Conservation (phyloP, 371 early-diverging fungal genomes). For the Apophysomyces ossiformis region DNA sequence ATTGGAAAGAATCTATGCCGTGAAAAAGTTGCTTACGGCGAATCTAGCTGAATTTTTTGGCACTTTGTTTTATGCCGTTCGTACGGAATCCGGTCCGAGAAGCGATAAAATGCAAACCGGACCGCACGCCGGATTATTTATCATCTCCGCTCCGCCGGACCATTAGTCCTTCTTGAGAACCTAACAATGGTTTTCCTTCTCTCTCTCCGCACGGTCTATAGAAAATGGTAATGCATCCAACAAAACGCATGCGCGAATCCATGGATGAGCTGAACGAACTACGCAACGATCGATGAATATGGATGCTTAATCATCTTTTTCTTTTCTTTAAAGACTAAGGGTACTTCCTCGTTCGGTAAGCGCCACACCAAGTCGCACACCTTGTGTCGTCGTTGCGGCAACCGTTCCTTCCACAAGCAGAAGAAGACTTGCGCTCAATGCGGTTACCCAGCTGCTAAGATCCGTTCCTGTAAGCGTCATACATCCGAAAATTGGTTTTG, state of each 20-base stretch:
- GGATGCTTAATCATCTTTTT: conserved; percentile 6
- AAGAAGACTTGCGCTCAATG: conserved; percentile 99
- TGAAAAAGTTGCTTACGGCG: neutral
- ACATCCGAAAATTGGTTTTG: neutral
- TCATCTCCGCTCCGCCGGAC: neutral
- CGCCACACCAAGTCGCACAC: conserved; percentile 99
- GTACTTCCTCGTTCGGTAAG: conserved; percentile 99
- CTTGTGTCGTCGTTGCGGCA: conserved; percentile 97
- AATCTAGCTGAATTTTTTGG: neutral
- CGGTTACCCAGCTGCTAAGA: conserved; percentile 98
- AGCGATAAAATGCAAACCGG: neutral
- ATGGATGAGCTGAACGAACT: conserved; percentile 3
- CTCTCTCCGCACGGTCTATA: conserved; percentile 12
- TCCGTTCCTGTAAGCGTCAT: conserved; percentile 80
- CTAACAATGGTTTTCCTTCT: conserved; percentile 6
- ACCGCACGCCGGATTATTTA: neutral
- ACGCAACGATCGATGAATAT: conserved; percentile 5
- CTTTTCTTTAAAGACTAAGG: conserved; percentile 82
- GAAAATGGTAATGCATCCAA: conserved; percentile 10
- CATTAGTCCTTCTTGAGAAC: neutral
- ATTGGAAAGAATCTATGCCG: neutral
- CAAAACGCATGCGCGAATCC: neutral
- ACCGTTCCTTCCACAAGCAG: conserved; percentile 98
- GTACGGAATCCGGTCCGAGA: neutral
- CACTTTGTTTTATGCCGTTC: neutral